Evolutionary conservation across 345 rosid species (phyloP), one percentile per base, ranked within the genome.

Genomic region (Cardamine occulta): DNA sequence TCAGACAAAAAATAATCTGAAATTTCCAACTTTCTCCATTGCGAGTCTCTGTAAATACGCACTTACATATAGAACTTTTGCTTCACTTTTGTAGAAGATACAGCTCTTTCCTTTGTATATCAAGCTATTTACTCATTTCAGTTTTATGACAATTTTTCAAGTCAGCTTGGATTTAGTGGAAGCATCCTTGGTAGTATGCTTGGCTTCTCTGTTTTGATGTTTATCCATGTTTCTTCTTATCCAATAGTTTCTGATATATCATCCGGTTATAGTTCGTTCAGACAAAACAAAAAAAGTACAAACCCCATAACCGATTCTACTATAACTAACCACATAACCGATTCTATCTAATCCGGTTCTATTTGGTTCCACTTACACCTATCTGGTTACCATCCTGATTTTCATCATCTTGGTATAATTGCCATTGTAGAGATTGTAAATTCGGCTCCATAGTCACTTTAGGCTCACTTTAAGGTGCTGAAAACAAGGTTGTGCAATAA

Each of bases 401-500:
- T 62, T 37, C 61, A n/a, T 48, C 39, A 52, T 62, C 42, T 18
- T 19, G n/a, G 54, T 62, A 39, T 51, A 23, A 13, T 29, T 28
- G 19, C 49, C 17, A 53, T 21, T 31, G 57, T 69, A 44, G 65
- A 74, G 28, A 66, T 45, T 58, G 62, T 35, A 45, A 45, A 63
- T 29, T 42, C 56, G 35, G 32, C 6, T 53, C 8, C 26, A 15
- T 21, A 39, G 55, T 26, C 62, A 39, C 8, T 68, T n/a, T 39
- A 26, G 26, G 57, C 56, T 58, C 40, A 32, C 48, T 42, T 63
- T 21, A 72, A 60, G 63, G 55, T 64, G 53, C 3, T 49, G 67
- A 47, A 64, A 47, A n/a, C 79, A 82, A 80, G 64, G 23, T 63
- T 31, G 83, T 64, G 32, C 90, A 81, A 78, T 91, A 88, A 74